phyloP scores from a whole-genome alignment of 2,329 filamentous ascomycete species.

The Ascochyta koolunga region DNA sequence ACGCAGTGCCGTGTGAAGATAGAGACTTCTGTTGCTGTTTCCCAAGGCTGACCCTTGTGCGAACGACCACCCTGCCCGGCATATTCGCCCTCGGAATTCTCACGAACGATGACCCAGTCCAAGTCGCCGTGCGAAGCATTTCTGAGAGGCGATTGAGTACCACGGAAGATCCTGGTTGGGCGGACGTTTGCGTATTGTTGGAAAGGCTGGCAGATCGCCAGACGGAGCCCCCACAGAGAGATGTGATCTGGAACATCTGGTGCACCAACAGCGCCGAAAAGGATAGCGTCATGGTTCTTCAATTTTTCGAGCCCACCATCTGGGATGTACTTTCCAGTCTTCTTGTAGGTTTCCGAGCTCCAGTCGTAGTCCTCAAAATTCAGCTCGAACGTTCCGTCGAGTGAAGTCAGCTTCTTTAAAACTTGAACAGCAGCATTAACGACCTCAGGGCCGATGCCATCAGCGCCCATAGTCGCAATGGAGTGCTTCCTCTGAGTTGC shows the following conservation, averaged over 20 bases:
- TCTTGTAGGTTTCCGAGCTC: constrained; percentile 70
- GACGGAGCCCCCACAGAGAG: constrained; percentile 61
- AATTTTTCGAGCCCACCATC: constrained; percentile 64
- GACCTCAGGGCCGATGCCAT: constrained; percentile 73
- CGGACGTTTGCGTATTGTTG: constrained; percentile 65
- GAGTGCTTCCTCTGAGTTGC: constrained; percentile 31
- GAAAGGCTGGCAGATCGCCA: constrained; percentile 62
- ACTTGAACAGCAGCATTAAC: constrained; percentile 68
- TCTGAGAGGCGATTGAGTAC: constrained; percentile 63
- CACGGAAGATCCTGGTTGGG: constrained; percentile 66
- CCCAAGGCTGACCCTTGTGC: constrained; percentile 64
- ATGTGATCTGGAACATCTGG: constrained; percentile 64
- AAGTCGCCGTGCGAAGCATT: constrained; percentile 63
- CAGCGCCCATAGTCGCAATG: constrained; percentile 64
- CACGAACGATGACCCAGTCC: constrained; percentile 70
- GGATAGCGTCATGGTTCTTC: constrained; percentile 67
- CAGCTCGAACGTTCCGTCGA: constrained; percentile 63
- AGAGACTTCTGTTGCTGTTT: constrained; percentile 66
- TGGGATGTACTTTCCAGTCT: constrained; percentile 69
- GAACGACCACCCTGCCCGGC: constrained; percentile 68
- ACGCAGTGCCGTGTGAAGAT: constrained; percentile 68
- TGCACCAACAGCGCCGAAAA: constrained; percentile 72
- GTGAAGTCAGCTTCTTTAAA: constrained; percentile 59
- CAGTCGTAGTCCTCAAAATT: constrained; percentile 69
- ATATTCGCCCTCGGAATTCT: constrained; percentile 72